Percentiles rank a stretch among this genome's conserved stretches.
Evolutionary conservation across 345 rosid species (phyloP).

Genomic region (Angophora floribunda): DNA sequence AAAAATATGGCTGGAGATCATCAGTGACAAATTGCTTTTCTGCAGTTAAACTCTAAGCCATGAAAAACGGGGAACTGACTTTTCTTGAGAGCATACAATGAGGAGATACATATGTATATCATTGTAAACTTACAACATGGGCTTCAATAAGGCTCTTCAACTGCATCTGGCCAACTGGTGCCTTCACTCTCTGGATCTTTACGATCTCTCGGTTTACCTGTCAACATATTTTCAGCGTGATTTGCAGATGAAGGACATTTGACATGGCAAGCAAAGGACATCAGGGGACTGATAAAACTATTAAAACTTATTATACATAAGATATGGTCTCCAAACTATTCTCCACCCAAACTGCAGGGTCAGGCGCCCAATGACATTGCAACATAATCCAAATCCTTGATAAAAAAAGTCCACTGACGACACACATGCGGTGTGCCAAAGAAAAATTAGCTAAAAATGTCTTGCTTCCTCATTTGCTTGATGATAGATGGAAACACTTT

Average conservation of each 20-base stretch:
- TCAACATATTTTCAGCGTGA: not conserved
- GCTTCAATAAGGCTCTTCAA: constrained; percentile 83
- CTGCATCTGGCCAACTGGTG: constrained; percentile 95
- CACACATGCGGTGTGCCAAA: not conserved
- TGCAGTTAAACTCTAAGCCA: not conserved
- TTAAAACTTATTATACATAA: not conserved
- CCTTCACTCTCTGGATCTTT: constrained; percentile 89
- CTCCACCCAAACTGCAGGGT: not conserved
- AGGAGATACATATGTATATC: not conserved
- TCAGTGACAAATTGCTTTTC: not conserved
- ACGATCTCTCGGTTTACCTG: constrained; percentile 92
- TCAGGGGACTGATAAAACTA: not conserved
- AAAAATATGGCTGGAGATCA: not conserved
- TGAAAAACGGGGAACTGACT: not conserved
- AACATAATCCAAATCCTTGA: not conserved
- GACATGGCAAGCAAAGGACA: not conserved
- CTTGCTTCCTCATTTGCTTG: not conserved
- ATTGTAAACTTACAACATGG: constrained; percentile 66
- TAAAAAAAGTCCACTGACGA: not conserved
- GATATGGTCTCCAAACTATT: not conserved
- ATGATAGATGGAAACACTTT: not conserved
- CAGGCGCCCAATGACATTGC: not conserved
- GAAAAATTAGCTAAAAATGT: not conserved
- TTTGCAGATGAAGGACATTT: not conserved
- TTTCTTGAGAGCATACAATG: not conserved